Evolutionary conservation across 139 green algal genomes (phyloP).

Genomic region (Closterium sp.): DNA sequence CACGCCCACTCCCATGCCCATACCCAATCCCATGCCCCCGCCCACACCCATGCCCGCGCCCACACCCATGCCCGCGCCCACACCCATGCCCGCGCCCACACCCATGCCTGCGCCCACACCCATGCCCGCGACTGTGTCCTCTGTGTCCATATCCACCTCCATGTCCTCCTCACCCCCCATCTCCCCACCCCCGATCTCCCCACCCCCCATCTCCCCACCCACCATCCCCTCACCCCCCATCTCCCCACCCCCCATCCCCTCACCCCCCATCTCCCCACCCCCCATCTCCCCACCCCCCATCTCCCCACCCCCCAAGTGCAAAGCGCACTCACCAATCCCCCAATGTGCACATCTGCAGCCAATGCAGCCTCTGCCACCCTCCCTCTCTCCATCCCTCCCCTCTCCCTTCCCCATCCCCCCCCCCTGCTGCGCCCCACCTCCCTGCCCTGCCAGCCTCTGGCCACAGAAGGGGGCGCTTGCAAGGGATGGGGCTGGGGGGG

Average conservation of each 20-base stretch:
- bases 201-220: neutral
- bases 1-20: neutral
- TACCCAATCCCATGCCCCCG: no score
- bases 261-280: neutral
- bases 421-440: neutral
- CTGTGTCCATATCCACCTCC: neutral
- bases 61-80: no score
- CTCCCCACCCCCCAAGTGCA: neutral
- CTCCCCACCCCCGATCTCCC: neutral
- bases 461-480: neutral
- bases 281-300: neutral
- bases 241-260: neutral
- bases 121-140: neutral
- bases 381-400: neutral
- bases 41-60: no score
- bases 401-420: neutral
- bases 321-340: no score
- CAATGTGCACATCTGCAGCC: neutral
- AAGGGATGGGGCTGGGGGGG: neutral
- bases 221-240: neutral
- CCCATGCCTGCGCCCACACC: no score
- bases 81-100: neutral
- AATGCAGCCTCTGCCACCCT: neutral
- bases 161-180: neutral
- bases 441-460: neutral